These are phyloP conservation scores for Tuber microsphaerosporum DNA, from an alignment of 495 filamentous ascomycete genomes.

Conservation along the genomic window DNA sequence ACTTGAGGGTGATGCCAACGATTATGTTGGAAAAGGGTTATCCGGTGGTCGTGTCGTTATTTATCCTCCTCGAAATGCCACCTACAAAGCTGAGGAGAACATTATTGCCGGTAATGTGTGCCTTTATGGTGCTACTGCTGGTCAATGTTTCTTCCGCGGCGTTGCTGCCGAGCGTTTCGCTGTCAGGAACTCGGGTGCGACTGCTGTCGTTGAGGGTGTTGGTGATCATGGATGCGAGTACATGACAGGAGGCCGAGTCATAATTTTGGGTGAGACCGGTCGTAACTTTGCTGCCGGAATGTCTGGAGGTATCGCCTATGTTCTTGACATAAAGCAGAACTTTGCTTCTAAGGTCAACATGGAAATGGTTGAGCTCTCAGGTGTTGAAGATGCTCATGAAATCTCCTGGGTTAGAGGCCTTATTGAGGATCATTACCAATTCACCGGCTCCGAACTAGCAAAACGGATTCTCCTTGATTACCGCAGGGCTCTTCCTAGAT, in stretches of 20 bases:
- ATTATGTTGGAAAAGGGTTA: slow-evolving; percentile 96
- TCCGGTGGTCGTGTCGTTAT: slow-evolving; percentile 94
- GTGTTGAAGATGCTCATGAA: slow-evolving; percentile 79
- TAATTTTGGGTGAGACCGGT: slow-evolving; percentile 86
- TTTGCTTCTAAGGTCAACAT: slow-evolving; percentile 93
- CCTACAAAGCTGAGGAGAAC: slow-evolving; percentile 98
- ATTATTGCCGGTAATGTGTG: slow-evolving; percentile 94
- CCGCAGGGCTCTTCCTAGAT: slow-evolving; percentile 80
- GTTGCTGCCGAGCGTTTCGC: slow-evolving; percentile 96
- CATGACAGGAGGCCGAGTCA: slow-evolving; percentile 95
- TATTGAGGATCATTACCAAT: slow-evolving; percentile 98
- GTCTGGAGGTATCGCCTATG: slow-evolving; percentile 97
- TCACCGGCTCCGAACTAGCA: slow-evolving; percentile 94
- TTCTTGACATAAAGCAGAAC: slow-evolving; percentile 86
- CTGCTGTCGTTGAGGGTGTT: slow-evolving; percentile 91
- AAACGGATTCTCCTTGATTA: slow-evolving; percentile 97
- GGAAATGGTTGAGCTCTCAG: slow-evolving; percentile 95
- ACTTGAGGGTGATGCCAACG: slow-evolving; percentile 94
- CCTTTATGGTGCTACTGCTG: slow-evolving; percentile 89
- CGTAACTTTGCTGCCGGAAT: slow-evolving; percentile 99
- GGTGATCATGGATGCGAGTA: slow-evolving; percentile 99
- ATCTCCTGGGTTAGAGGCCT: slow-evolving; percentile 90
- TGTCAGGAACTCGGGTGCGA: slow-evolving; percentile 95
- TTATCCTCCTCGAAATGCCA: slow-evolving; percentile 86
- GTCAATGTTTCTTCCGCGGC: slow-evolving; percentile 96